Conservation (phyloP, 106 monocot genomes). For the Acorus calamus region DNA sequence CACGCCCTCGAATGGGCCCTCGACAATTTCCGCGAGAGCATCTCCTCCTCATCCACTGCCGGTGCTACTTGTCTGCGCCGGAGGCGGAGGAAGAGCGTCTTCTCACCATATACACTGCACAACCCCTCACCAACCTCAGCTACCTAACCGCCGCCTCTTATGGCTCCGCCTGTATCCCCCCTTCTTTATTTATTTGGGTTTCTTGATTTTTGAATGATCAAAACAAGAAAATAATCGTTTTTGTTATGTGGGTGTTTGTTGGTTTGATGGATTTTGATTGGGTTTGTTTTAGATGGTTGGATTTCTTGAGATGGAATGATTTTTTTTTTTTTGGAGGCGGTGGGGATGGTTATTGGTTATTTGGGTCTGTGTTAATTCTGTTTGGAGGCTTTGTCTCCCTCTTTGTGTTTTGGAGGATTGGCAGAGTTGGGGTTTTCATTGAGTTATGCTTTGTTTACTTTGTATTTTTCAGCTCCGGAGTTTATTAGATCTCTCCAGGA, state of each 20-base stretch:
- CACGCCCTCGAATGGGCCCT: slow-evolving; percentile 16
- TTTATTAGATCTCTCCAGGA: slow-evolving; percentile 29
- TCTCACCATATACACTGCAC: slow-evolving; percentile 20
- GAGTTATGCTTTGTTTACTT: not conserved
- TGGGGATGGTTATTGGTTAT: too few species aligned
- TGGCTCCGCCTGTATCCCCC: slow-evolving; percentile 18
- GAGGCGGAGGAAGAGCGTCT: not conserved
- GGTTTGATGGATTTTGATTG: too few species aligned
- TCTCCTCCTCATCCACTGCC: not conserved
- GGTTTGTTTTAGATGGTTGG: too few species aligned
- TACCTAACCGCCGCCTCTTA: slow-evolving; percentile 23
- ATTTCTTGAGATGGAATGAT: too few species aligned
- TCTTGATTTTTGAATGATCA: too few species aligned
- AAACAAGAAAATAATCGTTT: too few species aligned
- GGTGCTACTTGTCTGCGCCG: not conserved
- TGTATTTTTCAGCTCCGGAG: slow-evolving; percentile 23
- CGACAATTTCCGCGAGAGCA: slow-evolving; percentile 15
- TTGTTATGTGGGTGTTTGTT: too few species aligned
- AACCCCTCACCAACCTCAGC: slow-evolving; percentile 21
- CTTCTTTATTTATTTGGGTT: not conserved
- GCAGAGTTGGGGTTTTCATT: too few species aligned
- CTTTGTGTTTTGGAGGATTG: too few species aligned
- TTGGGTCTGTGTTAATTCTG: too few species aligned
- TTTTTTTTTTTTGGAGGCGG: too few species aligned
- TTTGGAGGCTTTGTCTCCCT: too few species aligned